phyloP scores from a whole-genome alignment of 768 basidiomycete species.

The Dacryopinax spathularia region DNA sequence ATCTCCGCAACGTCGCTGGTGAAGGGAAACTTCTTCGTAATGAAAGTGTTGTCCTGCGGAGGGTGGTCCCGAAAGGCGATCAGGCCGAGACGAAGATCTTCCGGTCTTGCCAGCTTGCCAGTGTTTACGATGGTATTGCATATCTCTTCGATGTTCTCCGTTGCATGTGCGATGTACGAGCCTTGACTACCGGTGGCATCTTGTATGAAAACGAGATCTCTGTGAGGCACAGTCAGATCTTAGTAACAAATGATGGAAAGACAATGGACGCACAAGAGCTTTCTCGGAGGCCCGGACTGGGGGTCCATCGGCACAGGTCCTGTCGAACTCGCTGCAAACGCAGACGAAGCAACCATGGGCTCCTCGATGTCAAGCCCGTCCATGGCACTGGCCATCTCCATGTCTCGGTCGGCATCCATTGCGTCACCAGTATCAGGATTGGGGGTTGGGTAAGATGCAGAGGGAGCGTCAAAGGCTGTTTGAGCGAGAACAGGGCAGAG shows the following conservation, averaged over 20 bases:
- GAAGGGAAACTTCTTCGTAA: slow-evolving; percentile 89
- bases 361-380: slow-evolving; percentile 2
- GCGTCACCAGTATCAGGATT: neutral
- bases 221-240: slow-evolving; percentile 18
- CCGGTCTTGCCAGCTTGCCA: slow-evolving; percentile 69
- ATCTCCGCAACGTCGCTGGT: slow-evolving; percentile 81
- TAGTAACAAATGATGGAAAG: neutral
- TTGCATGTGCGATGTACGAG: slow-evolving; percentile 82
- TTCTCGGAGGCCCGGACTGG: neutral
- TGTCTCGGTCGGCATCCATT: neutral
- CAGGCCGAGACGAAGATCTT: slow-evolving; percentile 84
- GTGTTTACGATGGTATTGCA: slow-evolving; percentile 90
- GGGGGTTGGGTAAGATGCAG: neutral
- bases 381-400: neutral
- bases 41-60: slow-evolving; percentile 90
- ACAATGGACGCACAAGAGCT: neutral
- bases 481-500: neutral
- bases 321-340: neutral
- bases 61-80: slow-evolving; percentile 95
- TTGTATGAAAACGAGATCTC: slow-evolving; percentile 88
- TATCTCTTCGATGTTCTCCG: slow-evolving; percentile 92
- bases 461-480: neutral
- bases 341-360: neutral
- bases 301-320: neutral
- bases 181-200: slow-evolving; percentile 83